Base-by-base conservation (phyloP, 352 stramenopile genomes). In the Phytophthora melonis region DNA sequence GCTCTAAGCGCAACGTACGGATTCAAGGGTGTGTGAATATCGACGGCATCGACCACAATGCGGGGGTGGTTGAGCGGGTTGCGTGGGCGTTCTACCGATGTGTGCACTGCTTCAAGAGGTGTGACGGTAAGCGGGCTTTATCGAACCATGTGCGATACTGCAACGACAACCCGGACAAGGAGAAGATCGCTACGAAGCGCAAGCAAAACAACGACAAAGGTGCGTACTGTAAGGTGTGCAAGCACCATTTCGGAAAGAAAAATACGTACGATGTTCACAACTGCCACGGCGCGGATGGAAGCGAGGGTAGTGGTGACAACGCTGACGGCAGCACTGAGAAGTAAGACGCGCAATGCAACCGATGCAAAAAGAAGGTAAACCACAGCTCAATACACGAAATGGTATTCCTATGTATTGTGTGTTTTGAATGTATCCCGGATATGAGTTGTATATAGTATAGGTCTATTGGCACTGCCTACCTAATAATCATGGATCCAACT, bases 191-290 rank as follows among this genome's bases (percentile, higher is more conserved):
- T 9, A 21, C 5, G 3, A 59, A 55, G 5, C 61, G 50, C 50
- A 61, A 68, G 34, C 13, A 10, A 19, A 68, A 61, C 34, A 68
- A 68, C 23, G 50, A 68, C 23, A 68, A 61, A 23, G 52, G 61
- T 39, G 50, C n/a, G 0, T 55, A 54, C 23, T 68, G 62, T 36
- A 30, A 43, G n/a, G n/a, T 43, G 9, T 62, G 36, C 14, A 39
- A 56, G 3, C 52, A 16, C 13, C 50, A 55, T 32, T 56, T 68
- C 13, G 27, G 3, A 3, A 68, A 68, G 23, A 55, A 68, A 6
- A 68, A 62, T 19, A 56, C 62, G 21, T 34, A 34, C 18, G 5
- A 65, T 47, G n/a, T 18, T 14, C 23, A 58, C 45, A 21, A 65
- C 1, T 65, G 39, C 25, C 5, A 6, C 9, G 34, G 39, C 14